Base-by-base conservation (phyloP, 2,329 filamentous ascomycete species). In the Talaromyces pinophilus region DNA sequence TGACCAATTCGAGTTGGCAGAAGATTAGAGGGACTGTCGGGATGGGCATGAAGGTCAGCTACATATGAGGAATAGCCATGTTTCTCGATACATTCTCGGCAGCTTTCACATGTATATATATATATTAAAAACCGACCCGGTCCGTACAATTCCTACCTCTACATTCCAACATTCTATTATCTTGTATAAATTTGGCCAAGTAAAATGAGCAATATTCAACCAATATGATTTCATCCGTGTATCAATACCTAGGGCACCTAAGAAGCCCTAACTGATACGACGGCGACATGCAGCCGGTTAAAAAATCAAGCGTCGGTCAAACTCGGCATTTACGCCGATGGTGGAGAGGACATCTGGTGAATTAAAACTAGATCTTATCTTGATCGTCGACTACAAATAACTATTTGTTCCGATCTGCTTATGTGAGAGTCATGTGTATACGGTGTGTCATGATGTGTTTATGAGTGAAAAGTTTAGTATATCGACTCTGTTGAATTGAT, bases 11-110 rank as follows among this genome's bases (percentile, higher is more conserved):
- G 33, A 88, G 88, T 10, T 96, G 92, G 92, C 86, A 87, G 64
- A 97, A 96, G 81, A 82, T 97, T 48, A 88, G 87, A 76, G 85
- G 88, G 55, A 98, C 95, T 0, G 89, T 94, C 4, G 93, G 93
- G 1, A 98, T 98, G 94, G 95, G 94, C 1, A 91, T 96, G 69
- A 98, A 97, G 82, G 93, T 98, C 74, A 96, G 91, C 77, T 98
- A 98, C 81, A 96, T 99, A 67, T 98, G 70, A 68, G 33, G 25
- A 17, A 10, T 55, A 35, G 19, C 48, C 28, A 38, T 25, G n/a
- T n/a, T 46, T 59, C 11, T 30, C n/a, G 22, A 15, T 8, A 38
- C 54, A 8, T n/a, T 28, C 54, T 60, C 15, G 33, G 48, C 10
- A n/a, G 7, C 7, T 54, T 30, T 54, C 48, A 59, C 19, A 11